These are phyloP conservation scores for Sisymbrium irio DNA, from an alignment of 345 rosid genomes.

Conservation along the genomic window DNA sequence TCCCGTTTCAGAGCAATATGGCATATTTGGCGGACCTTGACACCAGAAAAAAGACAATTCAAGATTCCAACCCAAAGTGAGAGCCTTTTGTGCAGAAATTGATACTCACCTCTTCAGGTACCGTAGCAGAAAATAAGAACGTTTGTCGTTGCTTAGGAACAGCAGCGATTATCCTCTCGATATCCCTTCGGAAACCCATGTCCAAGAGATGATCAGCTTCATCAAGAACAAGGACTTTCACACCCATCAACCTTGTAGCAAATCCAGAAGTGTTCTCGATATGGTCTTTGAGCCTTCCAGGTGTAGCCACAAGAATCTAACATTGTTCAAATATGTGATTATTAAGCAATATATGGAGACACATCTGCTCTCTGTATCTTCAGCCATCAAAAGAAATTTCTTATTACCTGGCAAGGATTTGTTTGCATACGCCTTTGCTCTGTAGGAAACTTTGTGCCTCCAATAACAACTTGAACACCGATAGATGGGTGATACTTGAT, in stretches of 20 bases:
- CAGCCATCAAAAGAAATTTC: slow-evolving; percentile 22
- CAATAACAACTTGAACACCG: slow-evolving; percentile 98
- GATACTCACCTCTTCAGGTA: slow-evolving; percentile 76
- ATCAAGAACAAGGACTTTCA: slow-evolving; percentile 90
- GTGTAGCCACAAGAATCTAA: slow-evolving; percentile 96
- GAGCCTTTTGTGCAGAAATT: slow-evolving; percentile 11
- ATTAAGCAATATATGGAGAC: slow-evolving; percentile 3
- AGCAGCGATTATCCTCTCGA: slow-evolving; percentile 83
- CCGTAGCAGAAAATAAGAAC: slow-evolving; percentile 93
- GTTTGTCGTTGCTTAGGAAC: slow-evolving; percentile 96
- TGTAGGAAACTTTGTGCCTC: slow-evolving; percentile 87
- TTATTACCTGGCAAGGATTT: slow-evolving; percentile 83
- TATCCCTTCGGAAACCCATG: slow-evolving; percentile 97
- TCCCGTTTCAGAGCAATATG: slow-evolving; percentile 86
- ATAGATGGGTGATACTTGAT: slow-evolving; percentile 87
- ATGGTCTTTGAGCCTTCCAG: slow-evolving; percentile 98
- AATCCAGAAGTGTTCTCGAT: slow-evolving; percentile 94
- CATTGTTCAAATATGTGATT: slow-evolving; percentile 30
- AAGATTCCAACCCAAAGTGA: slow-evolving; percentile 20
- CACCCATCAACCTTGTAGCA: slow-evolving; percentile 93
- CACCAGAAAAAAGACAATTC: slow-evolving; percentile 31
- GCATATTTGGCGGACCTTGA: slow-evolving; percentile 92
- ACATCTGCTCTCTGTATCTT: neutral
- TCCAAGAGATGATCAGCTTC: slow-evolving; percentile 97
- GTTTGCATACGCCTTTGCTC: slow-evolving; percentile 93